Base-by-base conservation (phyloP, 2,329 filamentous ascomycete species). In the Hymenotorrendiella dingleyae region DNA sequence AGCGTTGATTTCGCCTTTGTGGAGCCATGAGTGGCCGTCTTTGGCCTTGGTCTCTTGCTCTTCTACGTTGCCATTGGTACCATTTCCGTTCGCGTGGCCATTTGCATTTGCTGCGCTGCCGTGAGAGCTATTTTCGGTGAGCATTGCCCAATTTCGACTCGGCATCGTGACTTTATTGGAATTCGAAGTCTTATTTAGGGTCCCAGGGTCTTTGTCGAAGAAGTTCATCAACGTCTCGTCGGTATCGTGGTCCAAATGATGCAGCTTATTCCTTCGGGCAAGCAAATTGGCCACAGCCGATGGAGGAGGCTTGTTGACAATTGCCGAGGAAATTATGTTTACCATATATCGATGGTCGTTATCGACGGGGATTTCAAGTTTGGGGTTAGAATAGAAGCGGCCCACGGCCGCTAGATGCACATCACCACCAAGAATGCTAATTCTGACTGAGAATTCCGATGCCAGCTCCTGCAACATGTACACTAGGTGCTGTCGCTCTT, bases 211-310 rank as follows among this genome's bases (percentile, higher is more conserved):
- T 57, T 86, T 84, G 48, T 88, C 77, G 64, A 98, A 98, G 56
- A 97, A 80, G n/a, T 85, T 82, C 53, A 97, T 82, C 64, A 97
- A 80, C 29, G 93, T 90, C 29, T 98, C 93, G 57, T 96, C 87
- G 0, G 93, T 98, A 42, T 88, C 67, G 22, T 63, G 56, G 61
- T 83, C 75, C 36, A 85, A 65, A 52, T 84, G 81, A 55, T 85
- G 81, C 37, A 84, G 77, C 66, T 82, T 96, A 71, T 97, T 97
- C 46, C 93, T 78, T 59, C 84, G 82, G 45, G 94, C 91, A 41
- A 98, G 74, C 36, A 95, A 78, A 63, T 98, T 94, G 9, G 89
- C 89, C 59, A 98, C 84, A 55, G 67, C 90, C 62, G 84, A 80
- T 1, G 91, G 88, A 11, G 90, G 88, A 2, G 93, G 93, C 55